Evolutionary conservation across 106 monocot species (phyloP).

Genomic region (Amphibolis antarctica): DNA sequence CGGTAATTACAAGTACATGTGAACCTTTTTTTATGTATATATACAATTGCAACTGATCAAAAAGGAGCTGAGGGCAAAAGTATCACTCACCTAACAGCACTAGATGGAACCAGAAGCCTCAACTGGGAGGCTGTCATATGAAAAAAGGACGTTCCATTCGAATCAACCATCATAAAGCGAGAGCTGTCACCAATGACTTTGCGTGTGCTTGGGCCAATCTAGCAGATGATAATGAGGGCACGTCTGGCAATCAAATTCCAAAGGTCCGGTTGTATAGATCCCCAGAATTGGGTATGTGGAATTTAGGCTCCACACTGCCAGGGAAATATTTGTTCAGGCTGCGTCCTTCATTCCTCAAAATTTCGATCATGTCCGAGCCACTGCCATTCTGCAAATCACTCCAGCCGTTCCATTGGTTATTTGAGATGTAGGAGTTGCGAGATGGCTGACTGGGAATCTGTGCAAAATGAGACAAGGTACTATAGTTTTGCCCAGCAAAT

Average conservation of each 20-base stretch:
- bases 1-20: too few relatives aligned
- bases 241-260: slow-evolving; percentile 27
- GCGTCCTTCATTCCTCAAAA: slow-evolving; percentile 35
- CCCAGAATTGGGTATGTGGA: slow-evolving; percentile 29
- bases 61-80: too few relatives aligned
- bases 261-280: slow-evolving; percentile 54
- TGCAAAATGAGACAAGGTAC: slow-evolving; percentile 23
- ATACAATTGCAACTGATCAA: too few relatives aligned
- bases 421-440: slow-evolving; percentile 26
- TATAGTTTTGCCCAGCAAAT: slow-evolving; percentile 29
- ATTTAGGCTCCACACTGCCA: slow-evolving; percentile 43
- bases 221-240: background rate
- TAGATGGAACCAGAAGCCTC: too few relatives aligned
- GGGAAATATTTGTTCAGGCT: slow-evolving; percentile 34
- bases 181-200: background rate
- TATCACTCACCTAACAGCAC: too few relatives aligned
- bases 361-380: slow-evolving; percentile 27
- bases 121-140: too few relatives aligned
- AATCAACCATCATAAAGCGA: too few relatives aligned
- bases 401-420: slow-evolving; percentile 59
- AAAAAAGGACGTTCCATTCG: too few relatives aligned
- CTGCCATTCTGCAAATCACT: slow-evolving; percentile 27
- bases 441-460: slow-evolving; percentile 42
- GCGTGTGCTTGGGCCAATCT: background rate
- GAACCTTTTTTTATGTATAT: too few relatives aligned